phyloP scores from a whole-genome alignment of 257 asterid genomes.

The Linderniella brevidens region DNA sequence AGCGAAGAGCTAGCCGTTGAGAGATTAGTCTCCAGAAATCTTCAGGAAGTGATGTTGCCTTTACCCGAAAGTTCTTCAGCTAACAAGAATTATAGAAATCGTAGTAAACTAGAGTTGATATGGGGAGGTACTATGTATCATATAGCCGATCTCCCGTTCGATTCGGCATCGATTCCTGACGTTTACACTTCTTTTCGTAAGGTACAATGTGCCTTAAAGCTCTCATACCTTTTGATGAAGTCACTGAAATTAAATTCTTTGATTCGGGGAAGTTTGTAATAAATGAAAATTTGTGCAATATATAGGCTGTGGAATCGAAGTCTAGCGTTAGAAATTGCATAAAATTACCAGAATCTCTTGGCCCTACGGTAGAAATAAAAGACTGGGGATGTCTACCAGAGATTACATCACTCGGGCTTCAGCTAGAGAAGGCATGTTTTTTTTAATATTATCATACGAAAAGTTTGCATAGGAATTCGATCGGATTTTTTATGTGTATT shows the following conservation, averaged over 20 bases:
- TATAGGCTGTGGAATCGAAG: conserved; percentile 67
- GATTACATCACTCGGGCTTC: conserved; percentile 43
- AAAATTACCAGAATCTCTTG: conserved; percentile 54
- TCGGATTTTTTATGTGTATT: too few species aligned
- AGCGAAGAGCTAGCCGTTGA: conserved; percentile 83
- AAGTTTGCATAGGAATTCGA: too few species aligned
- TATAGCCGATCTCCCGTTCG: conserved; percentile 71
- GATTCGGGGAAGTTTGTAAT: too few species aligned
- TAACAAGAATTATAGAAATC: conserved; percentile 11
- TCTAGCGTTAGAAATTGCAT: conserved; percentile 49
- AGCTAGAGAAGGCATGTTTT: conserved; percentile 35
- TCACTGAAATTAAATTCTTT: too few species aligned
- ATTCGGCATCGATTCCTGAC: conserved; percentile 53
- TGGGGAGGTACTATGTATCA: conserved; percentile 92
- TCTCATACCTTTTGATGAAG: too few species aligned
- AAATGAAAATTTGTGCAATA: not conserved
- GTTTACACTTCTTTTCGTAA: conserved; percentile 83
- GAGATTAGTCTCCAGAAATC: conserved; percentile 34
- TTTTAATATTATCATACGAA: conserved; percentile 1
- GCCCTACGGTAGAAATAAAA: conserved; percentile 47
- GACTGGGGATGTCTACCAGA: conserved; percentile 90
- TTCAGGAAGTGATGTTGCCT: conserved; percentile 15
- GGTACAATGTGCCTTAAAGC: conserved; percentile 22
- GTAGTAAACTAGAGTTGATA: conserved; percentile 37
- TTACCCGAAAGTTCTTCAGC: conserved; percentile 18